Evolutionary conservation across 805 yeast species (phyloP).

Genomic region (Vanderwaltozyma verrucispora): DNA sequence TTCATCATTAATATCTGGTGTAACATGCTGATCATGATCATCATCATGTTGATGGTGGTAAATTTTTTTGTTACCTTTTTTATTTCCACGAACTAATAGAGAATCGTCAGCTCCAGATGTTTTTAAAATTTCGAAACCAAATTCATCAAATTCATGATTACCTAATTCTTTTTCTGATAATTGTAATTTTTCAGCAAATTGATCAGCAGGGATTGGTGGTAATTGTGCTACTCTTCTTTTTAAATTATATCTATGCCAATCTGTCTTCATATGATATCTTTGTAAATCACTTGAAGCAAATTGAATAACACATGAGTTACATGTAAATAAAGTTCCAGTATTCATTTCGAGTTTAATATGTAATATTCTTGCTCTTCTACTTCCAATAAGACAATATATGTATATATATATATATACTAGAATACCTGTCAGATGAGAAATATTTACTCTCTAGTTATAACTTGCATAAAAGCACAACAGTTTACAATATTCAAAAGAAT

Average conservation of each 20-base stretch:
- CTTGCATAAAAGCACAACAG: no score
- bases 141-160: constrained; percentile 29
- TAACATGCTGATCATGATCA: constrained; percentile 1
- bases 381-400: no score
- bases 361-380: no score
- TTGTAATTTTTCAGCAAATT: constrained; percentile 32
- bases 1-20: background rate
- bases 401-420: no score
- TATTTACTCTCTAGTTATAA: no score
- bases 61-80: background rate
- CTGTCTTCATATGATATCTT: constrained; percentile 90
- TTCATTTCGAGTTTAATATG: constrained; percentile 9
- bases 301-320: constrained; percentile 79
- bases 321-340: constrained; percentile 40
- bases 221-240: constrained; percentile 84
- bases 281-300: constrained; percentile 79
- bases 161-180: constrained; percentile 26
- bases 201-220: constrained; percentile 58
- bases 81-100: no score
- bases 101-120: constrained; percentile 8
- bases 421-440: no score
- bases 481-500: no score
- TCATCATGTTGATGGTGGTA: constrained; percentile 5
- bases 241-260: constrained; percentile 95
- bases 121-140: constrained; percentile 30